A percentile compares a stretch with the other conserved stretches of the same genome.
phyloP scores from a whole-genome alignment of 2,329 filamentous ascomycete genomes.

The Cryphonectria japonica region DNA sequence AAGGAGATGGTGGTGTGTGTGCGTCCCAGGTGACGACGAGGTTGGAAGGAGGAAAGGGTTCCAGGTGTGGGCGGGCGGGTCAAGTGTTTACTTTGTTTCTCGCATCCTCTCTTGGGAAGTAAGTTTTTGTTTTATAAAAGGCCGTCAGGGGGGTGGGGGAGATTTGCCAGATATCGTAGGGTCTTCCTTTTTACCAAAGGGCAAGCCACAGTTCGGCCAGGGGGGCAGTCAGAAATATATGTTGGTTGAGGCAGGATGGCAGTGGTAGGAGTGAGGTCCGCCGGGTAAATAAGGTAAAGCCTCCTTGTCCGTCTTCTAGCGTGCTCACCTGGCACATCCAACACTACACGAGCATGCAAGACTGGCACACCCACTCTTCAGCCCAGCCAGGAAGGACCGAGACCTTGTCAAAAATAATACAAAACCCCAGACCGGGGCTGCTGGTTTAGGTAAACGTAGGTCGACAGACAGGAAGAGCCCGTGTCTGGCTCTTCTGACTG shows the following conservation, averaged over 20 bases:
- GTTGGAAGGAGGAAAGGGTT: constrained; percentile 16
- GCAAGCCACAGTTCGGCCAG: constrained; percentile 16
- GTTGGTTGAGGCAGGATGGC: constrained; percentile 1
- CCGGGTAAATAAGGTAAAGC: constrained; percentile 26
- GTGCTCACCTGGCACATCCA: constrained; percentile 19
- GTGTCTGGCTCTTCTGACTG: background rate
- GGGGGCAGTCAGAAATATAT: constrained; percentile 15
- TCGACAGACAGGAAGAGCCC: background rate
- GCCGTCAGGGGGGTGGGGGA: background rate
- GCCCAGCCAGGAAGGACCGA: constrained; percentile 22
- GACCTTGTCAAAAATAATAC: background rate
- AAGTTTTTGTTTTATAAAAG: constrained; percentile 3
- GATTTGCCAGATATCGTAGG: background rate
- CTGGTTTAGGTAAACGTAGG: constrained; percentile 9
- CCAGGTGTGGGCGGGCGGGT: background rate
- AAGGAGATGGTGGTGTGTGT: no score
- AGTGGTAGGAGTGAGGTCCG: constrained; percentile 19
- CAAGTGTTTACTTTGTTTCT: constrained; percentile 4
- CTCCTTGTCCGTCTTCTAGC: constrained; percentile 23
- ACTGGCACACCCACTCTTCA: constrained; percentile 9
- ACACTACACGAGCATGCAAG: constrained; percentile 16
- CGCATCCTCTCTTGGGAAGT: background rate
- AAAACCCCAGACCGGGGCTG: background rate
- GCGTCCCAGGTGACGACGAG: background rate
- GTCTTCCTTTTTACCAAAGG: background rate